A percentile compares a stretch with the other conserved stretches of the same genome.
These are phyloP conservation scores for Casuarina cunninghamiana DNA, from an alignment of 306 rosid genomes.

Conservation along the genomic window DNA sequence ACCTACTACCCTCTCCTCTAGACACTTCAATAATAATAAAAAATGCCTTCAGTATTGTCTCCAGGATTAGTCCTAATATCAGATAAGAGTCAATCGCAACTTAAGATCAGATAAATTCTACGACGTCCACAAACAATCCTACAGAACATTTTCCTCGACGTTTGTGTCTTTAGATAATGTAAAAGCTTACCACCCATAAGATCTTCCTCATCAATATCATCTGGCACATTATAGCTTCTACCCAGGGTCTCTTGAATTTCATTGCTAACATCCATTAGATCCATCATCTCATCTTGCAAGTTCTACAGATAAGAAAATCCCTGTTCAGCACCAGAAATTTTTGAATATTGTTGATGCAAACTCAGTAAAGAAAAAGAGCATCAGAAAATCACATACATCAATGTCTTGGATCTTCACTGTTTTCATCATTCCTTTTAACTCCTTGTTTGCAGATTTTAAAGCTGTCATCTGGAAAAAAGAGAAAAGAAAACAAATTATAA, in stretches of 20 bases:
- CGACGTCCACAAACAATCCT: not conserved
- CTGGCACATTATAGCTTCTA: conserved; percentile 96
- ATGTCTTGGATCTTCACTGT: conserved; percentile 96
- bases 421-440: conserved; percentile 97
- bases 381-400: conserved; percentile 58
- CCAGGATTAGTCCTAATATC: conserved; percentile 3
- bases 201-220: conserved; percentile 94
- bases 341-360: conserved; percentile 24
- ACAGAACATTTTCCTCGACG: not conserved
- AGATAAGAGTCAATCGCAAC: not conserved
- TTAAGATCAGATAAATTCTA: not conserved
- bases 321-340: conserved; percentile 21
- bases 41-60: not conserved
- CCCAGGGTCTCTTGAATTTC: conserved; percentile 95
- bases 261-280: conserved; percentile 94
- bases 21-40: not conserved
- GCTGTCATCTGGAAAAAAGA: conserved; percentile 73
- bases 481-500: conserved; percentile 17
- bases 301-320: conserved; percentile 45
- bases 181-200: conserved; percentile 89
- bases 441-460: conserved; percentile 95
- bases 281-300: conserved; percentile 98
- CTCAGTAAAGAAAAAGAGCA: conserved; percentile 9
- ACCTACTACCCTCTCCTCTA: not conserved
- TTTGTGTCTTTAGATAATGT: conserved; percentile 15